Base-by-base conservation (phyloP, 129 eudicot genomes). In the Gnaphalium uliginosum region DNA sequence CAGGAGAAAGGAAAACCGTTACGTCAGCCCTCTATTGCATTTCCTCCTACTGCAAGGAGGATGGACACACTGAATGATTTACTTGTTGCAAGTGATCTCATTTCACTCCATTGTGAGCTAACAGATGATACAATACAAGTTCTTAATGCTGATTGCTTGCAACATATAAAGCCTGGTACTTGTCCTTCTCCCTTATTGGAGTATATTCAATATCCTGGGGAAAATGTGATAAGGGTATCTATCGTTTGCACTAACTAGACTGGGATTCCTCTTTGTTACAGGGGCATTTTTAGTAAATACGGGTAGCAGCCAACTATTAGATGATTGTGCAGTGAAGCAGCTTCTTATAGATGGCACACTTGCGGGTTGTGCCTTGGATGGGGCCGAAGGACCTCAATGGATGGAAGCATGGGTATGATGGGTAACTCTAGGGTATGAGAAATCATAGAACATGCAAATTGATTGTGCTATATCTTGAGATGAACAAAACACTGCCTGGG, bases 351-450 rank as follows among this genome's bases (percentile, higher is more conserved):
- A 94, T 87, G 99, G 97, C 68, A 89, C 89, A 30, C 83, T 94
- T 63, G 96, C 99, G 26, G 97, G 99, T 75, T 89, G 96, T 81
- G 99, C 99, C 46, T 79, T 94, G 65, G 99, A 94, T 89, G 97
- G 99, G 57, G 97, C 97, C 59, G 99, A 94, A 89, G 99, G 99
- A 64, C 99, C 99, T 59, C 99, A 94, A 73, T 94, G 99, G 99
- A 94, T 94, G 99, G 99, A 94, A 91, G 99, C 99, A 78, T 94
- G 99, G 97, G 99, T 94, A 94, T 85, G 96, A 84, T 91, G 75
- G 68, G 17, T 80, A 74, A 85, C 76, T 71, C 67, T 89, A 81
- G 87, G 83, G 86, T 89, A 79, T 80, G 88, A 83, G 27, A 73
- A 66, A 69, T 67, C 57, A 71, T 29, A 59, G n/a, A n/a, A 48